Evolutionary conservation across 225 moss, liverwort and hornwort species (phyloP).

Genomic region (Bryum argenteum): DNA sequence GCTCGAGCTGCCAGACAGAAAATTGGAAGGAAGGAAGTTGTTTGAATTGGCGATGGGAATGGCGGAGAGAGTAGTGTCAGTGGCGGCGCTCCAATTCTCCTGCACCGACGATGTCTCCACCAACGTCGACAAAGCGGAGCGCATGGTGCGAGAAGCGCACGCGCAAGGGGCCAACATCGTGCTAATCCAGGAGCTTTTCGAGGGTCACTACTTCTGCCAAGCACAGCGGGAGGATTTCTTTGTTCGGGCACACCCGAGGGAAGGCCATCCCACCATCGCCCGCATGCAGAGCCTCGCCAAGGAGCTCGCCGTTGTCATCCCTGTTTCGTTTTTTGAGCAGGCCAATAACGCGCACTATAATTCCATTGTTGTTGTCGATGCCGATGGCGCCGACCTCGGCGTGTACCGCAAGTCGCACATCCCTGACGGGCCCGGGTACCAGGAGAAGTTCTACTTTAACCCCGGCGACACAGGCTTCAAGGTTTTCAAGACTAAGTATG

Average conservation of each 20-base stretch:
- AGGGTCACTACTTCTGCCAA: conserved; percentile 97
- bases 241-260: conserved; percentile 60
- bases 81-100: conserved; percentile 78
- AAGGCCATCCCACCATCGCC: conserved; percentile 81
- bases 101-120: conserved; percentile 76
- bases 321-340: conserved; percentile 89
- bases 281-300: conserved; percentile 78
- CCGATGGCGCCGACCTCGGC: conserved; percentile 89
- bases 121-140: conserved; percentile 81
- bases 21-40: background rate
- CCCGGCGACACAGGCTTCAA: conserved; percentile 99
- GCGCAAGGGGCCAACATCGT: conserved; percentile 79
- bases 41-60: conserved; percentile 22
- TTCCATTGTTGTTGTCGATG: conserved; percentile 84
- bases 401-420: conserved; percentile 93
- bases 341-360: conserved; percentile 94
- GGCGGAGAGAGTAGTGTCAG: conserved; percentile 59
- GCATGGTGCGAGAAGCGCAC: conserved; percentile 87
- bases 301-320: conserved; percentile 87
- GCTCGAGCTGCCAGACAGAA: background rate
- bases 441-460: conserved; percentile 98
- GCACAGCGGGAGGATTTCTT: conserved; percentile 90
- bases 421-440: conserved; percentile 94
- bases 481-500: conserved; percentile 80
- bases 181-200: conserved; percentile 94